phyloP scores from a whole-genome alignment of 2,329 filamentous ascomycete genomes.

The Nemania serpens region DNA sequence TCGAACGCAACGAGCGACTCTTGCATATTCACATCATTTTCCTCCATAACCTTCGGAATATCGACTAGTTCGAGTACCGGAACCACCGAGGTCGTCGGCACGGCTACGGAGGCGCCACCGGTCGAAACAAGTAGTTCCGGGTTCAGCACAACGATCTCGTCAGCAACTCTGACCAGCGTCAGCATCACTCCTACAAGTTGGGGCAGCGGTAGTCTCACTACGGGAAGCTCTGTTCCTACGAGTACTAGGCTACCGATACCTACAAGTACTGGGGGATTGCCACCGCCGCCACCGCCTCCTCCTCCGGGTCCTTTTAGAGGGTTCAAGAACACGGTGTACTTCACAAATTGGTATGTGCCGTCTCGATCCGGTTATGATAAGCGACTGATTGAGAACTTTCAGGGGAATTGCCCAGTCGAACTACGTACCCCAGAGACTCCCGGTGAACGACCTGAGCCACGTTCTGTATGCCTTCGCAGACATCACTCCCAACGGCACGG shows the following conservation, averaged over 20 bases:
- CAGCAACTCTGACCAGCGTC: slow-evolving; percentile 12
- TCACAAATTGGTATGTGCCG: slow-evolving; percentile 57
- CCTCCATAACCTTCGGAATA: slow-evolving; percentile 15
- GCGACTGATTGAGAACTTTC: background rate
- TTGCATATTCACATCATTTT: slow-evolving; percentile 16
- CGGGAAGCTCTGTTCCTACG: slow-evolving; percentile 18
- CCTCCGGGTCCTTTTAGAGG: slow-evolving; percentile 34
- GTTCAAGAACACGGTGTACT: slow-evolving; percentile 54
- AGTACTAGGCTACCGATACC: slow-evolving; percentile 27
- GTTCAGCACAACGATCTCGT: slow-evolving; percentile 8
- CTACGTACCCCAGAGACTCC: slow-evolving; percentile 69
- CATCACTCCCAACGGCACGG: slow-evolving; percentile 51
- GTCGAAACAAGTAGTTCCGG: slow-evolving; percentile 15
- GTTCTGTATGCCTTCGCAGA: slow-evolving; percentile 66
- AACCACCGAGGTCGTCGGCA: slow-evolving; percentile 7
- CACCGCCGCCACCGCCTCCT: slow-evolving; percentile 24
- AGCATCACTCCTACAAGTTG: slow-evolving; percentile 17
- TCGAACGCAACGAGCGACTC: slow-evolving; percentile 24
- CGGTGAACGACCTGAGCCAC: slow-evolving; percentile 72
- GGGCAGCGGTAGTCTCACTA: slow-evolving; percentile 16
- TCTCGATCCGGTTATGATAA: background rate
- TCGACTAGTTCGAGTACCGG: slow-evolving; percentile 14
- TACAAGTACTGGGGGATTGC: slow-evolving; percentile 23
- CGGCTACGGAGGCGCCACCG: slow-evolving; percentile 12
- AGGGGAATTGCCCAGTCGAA: slow-evolving; percentile 54